Evolutionary conservation across 2,329 filamentous ascomycete species (phyloP).

Genomic region (Ophiostoma fasciatum): DNA sequence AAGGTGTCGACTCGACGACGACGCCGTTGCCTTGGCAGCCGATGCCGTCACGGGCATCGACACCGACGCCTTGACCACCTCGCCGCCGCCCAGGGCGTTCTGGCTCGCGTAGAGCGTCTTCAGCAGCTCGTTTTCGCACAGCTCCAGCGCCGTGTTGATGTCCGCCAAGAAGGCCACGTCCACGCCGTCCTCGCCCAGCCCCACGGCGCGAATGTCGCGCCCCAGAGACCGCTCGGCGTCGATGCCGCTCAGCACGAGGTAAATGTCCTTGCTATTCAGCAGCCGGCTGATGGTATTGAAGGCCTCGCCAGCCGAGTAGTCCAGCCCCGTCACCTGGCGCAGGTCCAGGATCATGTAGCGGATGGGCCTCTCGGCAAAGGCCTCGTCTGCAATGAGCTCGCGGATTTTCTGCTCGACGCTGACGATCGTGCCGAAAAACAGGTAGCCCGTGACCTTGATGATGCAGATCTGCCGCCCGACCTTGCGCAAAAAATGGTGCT

Average conservation of each 20-base stretch:
- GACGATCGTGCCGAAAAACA: constrained; percentile 98
- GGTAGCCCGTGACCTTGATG: constrained; percentile 80
- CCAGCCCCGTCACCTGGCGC: constrained; percentile 76
- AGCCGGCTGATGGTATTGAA: constrained; percentile 87
- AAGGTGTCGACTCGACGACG: too few species aligned
- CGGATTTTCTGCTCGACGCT: constrained; percentile 84
- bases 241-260: constrained; percentile 71
- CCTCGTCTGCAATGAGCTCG: constrained; percentile 65
- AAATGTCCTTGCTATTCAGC: constrained; percentile 60
- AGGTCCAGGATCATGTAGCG: constrained; percentile 84
- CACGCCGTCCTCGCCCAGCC: constrained; percentile 57
- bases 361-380: constrained; percentile 64
- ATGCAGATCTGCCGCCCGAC: constrained; percentile 82
- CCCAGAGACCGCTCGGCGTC: constrained; percentile 63
- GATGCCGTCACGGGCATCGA: neutral
- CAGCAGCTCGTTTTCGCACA: constrained; percentile 86
- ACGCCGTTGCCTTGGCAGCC: neutral
- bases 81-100: constrained; percentile 36
- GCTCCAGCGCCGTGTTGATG: constrained; percentile 84
- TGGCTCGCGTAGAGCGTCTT: constrained; percentile 62
- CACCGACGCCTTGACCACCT: neutral
- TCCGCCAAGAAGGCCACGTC: constrained; percentile 73
- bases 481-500: constrained; percentile 71
- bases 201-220: constrained; percentile 66
- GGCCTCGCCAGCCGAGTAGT: constrained; percentile 91